phyloP scores from a whole-genome alignment of 1,284 basidiomycete species.

The Fomes fomentarius region DNA sequence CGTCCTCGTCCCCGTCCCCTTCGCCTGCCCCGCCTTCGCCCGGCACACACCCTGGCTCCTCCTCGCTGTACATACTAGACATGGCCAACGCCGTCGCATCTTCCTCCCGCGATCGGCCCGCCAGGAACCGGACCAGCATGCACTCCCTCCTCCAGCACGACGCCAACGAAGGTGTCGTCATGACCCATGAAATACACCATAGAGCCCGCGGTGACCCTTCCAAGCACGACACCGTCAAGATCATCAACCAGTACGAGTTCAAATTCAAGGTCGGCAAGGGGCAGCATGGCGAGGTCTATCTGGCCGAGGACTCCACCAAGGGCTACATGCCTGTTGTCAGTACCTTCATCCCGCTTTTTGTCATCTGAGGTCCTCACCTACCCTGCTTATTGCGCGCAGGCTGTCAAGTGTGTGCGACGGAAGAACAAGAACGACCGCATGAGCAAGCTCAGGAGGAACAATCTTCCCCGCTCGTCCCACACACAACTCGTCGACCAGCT shows the following conservation, averaged over 20 bases:
- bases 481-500: slow-evolving; percentile 61
- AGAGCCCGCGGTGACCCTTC: slow-evolving; percentile 1
- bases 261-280: slow-evolving; percentile 73
- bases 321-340: slow-evolving; percentile 43
- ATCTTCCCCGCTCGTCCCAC: slow-evolving; percentile 55
- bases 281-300: slow-evolving; percentile 82
- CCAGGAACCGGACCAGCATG: slow-evolving; percentile 19
- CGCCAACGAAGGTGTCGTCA: slow-evolving; percentile 49
- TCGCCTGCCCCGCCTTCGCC: background rate
- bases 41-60: slow-evolving; percentile 8
- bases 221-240: slow-evolving; percentile 33
- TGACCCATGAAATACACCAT: slow-evolving; percentile 53
- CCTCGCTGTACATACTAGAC: slow-evolving; percentile 26
- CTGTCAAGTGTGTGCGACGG: slow-evolving; percentile 82
- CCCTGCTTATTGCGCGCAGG: slow-evolving; percentile 46
- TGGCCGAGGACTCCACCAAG: slow-evolving; percentile 62
- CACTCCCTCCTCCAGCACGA: slow-evolving; percentile 18
- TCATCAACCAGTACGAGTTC: slow-evolving; percentile 84
- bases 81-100: slow-evolving; percentile 26
- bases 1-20: slow-evolving; percentile 6
- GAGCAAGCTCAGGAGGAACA: slow-evolving; percentile 59
- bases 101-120: slow-evolving; percentile 21
- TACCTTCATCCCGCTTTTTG: slow-evolving; percentile 12
- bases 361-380: background rate
- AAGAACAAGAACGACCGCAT: slow-evolving; percentile 60